These are phyloP conservation scores for Lentinula aciculospora DNA, from an alignment of 768 basidiomycete genomes.

Conservation along the genomic window DNA sequence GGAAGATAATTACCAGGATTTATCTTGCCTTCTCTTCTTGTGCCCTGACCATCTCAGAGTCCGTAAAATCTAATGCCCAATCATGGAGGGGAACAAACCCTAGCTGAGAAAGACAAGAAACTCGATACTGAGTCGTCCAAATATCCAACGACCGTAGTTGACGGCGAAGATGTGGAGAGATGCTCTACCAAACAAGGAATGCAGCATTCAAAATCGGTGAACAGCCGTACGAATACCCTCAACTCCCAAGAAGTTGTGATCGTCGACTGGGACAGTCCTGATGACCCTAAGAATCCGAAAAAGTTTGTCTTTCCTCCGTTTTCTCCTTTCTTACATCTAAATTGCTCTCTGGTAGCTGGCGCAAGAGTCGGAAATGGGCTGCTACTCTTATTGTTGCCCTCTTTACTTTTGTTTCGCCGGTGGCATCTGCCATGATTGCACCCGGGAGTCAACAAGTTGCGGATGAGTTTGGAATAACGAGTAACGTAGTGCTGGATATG, in stretches of 20 bases:
- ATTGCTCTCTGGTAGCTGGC: conserved; percentile 42
- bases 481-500: conserved; percentile 42
- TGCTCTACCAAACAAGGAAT: not conserved
- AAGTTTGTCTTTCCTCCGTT: conserved; percentile 31
- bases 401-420: conserved; percentile 63
- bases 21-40: not conserved
- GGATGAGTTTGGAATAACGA: conserved; percentile 49
- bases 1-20: not conserved
- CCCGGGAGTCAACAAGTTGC: conserved; percentile 53
- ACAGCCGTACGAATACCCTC: not conserved
- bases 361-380: conserved; percentile 53
- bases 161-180: not conserved
- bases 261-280: conserved; percentile 61
- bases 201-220: not conserved
- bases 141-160: not conserved
- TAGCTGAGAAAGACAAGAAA: not conserved
- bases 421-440: conserved; percentile 73
- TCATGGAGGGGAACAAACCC: not conserved
- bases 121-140: not conserved
- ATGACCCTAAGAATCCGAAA: conserved; percentile 54
- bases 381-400: conserved; percentile 59
- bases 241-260: conserved; percentile 19
- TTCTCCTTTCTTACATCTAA: not conserved
- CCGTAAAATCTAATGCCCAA: not conserved
- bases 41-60: not conserved